Evolutionary conservation across 495 filamentous ascomycete genomes (phyloP).

Genomic region (Pyrenopolyporus hunteri): DNA sequence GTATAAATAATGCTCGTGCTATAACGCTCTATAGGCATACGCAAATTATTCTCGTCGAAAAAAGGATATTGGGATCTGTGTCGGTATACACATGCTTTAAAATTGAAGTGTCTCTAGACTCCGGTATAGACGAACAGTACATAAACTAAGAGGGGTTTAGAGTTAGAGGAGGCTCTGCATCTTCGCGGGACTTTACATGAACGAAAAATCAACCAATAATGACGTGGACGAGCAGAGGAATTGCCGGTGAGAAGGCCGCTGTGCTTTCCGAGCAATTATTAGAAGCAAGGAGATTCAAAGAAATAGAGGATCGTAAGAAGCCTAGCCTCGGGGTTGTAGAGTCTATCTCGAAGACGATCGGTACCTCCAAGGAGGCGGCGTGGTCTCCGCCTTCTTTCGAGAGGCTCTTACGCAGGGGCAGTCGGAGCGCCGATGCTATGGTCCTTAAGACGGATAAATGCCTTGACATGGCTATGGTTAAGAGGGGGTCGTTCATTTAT

Average conservation of each 20-base stretch:
- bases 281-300: background rate
- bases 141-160: too few species aligned
- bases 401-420: background rate
- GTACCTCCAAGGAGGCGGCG: background rate
- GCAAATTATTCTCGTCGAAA: too few species aligned
- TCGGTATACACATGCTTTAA: too few species aligned
- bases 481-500: constrained; percentile 16
- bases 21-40: too few species aligned
- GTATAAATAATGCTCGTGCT: too few species aligned
- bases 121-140: too few species aligned
- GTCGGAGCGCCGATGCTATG: background rate
- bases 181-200: too few species aligned
- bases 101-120: too few species aligned
- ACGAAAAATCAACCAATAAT: too few species aligned
- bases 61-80: too few species aligned
- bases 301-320: background rate
- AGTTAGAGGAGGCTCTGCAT: too few species aligned
- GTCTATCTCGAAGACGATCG: background rate
- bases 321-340: background rate
- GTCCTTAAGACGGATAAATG: constrained; percentile 5
- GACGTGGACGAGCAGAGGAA: background rate
- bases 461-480: constrained; percentile 21
- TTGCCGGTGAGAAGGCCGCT: constrained; percentile 16
- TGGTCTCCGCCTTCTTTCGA: background rate
- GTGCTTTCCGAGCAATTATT: constrained; percentile 10